Evolutionary conservation across 805 yeast genomes (phyloP).

Genomic region (Yamadazyma endophytica): DNA sequence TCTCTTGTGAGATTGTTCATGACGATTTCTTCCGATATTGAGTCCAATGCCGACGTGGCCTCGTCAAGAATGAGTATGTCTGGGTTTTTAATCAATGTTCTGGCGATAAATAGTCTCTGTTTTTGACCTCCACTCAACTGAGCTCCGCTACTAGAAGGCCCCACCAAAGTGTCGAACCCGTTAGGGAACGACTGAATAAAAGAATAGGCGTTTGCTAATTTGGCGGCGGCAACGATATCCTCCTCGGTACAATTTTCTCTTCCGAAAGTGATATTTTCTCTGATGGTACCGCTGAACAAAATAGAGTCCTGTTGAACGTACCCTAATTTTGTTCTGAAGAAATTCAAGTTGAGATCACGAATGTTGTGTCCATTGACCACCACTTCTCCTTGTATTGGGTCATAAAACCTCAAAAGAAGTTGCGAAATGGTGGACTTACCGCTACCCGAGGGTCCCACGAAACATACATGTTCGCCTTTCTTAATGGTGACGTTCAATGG

Average conservation of each 20-base stretch:
- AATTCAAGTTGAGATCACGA: conserved; percentile 61
- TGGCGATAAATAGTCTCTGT: conserved; percentile 87
- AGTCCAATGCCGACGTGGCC: conserved; percentile 91
- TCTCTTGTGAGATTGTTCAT: conserved; percentile 64
- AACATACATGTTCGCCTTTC: conserved; percentile 85
- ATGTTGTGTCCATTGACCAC: conserved; percentile 63
- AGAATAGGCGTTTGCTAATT: conserved; percentile 66
- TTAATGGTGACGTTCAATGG: conserved; percentile 55
- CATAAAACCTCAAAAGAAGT: conserved; percentile 77
- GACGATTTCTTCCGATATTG: conserved; percentile 82
- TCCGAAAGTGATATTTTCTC: conserved; percentile 82
- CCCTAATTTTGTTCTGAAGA: conserved; percentile 73
- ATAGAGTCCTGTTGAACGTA: conserved; percentile 92
- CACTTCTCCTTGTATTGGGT: conserved; percentile 64
- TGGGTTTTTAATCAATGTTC: conserved; percentile 79
- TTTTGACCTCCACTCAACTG: conserved; percentile 94
- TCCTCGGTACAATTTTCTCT: conserved; percentile 52
- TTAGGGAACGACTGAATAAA: conserved; percentile 77
- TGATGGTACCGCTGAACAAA: conserved; percentile 77
- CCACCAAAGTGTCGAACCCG: conserved; percentile 76
- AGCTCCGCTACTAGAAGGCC: conserved; percentile 62
- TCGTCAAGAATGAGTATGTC: conserved; percentile 83
- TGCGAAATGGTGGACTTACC: conserved; percentile 90
- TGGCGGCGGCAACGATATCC: conserved; percentile 57
- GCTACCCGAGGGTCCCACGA: conserved; percentile 96